These are phyloP conservation scores for Daldinia decipiens DNA, from an alignment of 495 filamentous ascomycete species.

Conservation along the genomic window DNA sequence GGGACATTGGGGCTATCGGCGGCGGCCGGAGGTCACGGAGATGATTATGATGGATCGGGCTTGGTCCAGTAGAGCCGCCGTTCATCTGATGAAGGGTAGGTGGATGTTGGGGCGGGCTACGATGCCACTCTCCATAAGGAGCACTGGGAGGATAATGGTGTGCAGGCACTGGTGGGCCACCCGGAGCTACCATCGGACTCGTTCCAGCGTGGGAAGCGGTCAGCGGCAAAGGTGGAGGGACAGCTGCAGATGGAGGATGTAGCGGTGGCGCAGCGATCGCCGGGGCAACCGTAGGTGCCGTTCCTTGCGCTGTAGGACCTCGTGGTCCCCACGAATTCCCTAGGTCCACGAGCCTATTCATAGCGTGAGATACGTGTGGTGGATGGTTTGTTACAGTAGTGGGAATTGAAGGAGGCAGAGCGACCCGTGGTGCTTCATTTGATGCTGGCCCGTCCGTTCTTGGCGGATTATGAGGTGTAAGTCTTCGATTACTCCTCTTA, in stretches of 20 bases:
- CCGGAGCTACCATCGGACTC: constrained; percentile 46
- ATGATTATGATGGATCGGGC: constrained; percentile 53
- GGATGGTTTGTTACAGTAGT: constrained; percentile 26
- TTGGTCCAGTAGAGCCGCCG: constrained; percentile 45
- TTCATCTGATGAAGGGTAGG: constrained; percentile 55
- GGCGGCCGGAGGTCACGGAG: constrained; percentile 56
- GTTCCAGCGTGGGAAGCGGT: constrained; percentile 36
- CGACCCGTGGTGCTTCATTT: constrained; percentile 50
- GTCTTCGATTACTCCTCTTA: constrained; percentile 56
- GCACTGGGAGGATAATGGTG: constrained; percentile 55
- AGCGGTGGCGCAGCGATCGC: constrained; percentile 34
- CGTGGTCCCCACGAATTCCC: constrained; percentile 41
- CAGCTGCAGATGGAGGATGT: constrained; percentile 33
- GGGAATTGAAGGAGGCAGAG: constrained; percentile 31
- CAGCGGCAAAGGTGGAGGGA: constrained; percentile 41
- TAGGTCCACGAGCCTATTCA: constrained; percentile 37
- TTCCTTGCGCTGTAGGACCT: constrained; percentile 25
- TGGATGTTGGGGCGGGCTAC: constrained; percentile 49
- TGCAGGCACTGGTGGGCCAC: constrained; percentile 43
- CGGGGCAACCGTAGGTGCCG: constrained; percentile 26
- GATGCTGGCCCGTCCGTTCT: constrained; percentile 46
- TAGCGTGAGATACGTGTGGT: constrained; percentile 33
- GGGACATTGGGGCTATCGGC: constrained; percentile 51
- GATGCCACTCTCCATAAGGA: constrained; percentile 49
- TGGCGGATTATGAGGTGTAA: constrained; percentile 46